Evolutionary conservation across 1,284 basidiomycete genomes (phyloP), one percentile per base, ranked within the genome.

Genomic region (Cerioporus squamosus): DNA sequence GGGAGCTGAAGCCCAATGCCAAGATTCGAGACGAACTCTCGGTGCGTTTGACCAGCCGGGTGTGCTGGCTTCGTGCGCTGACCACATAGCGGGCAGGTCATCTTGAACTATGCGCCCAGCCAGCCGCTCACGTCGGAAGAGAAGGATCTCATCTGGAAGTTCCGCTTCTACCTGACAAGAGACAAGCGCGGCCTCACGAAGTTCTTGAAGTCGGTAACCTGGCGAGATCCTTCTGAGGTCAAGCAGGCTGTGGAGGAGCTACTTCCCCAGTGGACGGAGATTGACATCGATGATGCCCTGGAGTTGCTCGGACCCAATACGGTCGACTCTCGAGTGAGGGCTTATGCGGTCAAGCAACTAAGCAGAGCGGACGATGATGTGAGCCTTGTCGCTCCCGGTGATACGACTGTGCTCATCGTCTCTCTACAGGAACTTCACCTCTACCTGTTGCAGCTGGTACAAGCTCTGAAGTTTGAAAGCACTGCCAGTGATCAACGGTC

Each of bases 91-190:
- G 15, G 47, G 7, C 60, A 97, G 95, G 88, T 90, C 60, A 95
- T 99, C 44, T 84, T 99, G 55, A 88, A 83, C 55, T 98, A 94
- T 72, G 88, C 96, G 0, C 97, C 97, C 0, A 97, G 94, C 52
- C 93, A 93, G 59, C 82, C 86, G 9, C 82, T 99, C 5, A 93
- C 86, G 1, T 88, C 94, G 0, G 90, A 95, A 67, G 97, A 99
- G 76, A 97, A 97, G 72, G 97, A 99, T 66, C 76, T 97, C 17
- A 88, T 99, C 23, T 99, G 97, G 97, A 96, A 97, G 71, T 99
- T 97, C 82, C 87, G 97, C 10, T 99, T 98, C 77, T 99, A 98
- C 66, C 86, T 99, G 15, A 87, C 91, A 0, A 81, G 94, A 26
- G 93, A 96, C 72, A 94, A 94, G 72, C 86, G 91, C 18, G 94